These are phyloP conservation scores for Striga hermonthica DNA, from an alignment of 305 asterid genomes.

Conservation along the genomic window DNA sequence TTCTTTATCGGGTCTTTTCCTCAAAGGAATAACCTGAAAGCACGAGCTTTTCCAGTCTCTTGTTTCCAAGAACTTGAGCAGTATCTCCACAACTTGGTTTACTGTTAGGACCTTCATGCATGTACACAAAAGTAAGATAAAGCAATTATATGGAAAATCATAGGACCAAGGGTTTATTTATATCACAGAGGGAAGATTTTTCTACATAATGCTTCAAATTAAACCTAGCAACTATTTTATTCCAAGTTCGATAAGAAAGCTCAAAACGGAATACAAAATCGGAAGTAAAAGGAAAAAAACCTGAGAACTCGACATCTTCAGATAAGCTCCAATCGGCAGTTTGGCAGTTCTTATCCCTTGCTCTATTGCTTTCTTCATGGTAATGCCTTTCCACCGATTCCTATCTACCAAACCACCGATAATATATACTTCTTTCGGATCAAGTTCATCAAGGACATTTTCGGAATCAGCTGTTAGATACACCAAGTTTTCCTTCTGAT, in stretches of 20 bases:
- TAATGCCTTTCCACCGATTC: conserved; percentile 92
- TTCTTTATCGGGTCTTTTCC: conserved; percentile 52
- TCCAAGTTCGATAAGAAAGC: not conserved
- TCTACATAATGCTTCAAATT: not conserved
- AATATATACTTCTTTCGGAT: conserved; percentile 68
- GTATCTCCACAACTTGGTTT: conserved; percentile 85
- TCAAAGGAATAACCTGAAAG: conserved; percentile 78
- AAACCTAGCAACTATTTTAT: not conserved
- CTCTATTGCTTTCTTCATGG: conserved; percentile 78
- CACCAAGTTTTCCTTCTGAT: conserved; percentile 70
- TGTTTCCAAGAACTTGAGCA: conserved; percentile 72
- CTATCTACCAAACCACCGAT: conserved; percentile 97
- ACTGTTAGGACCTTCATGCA: conserved; percentile 71
- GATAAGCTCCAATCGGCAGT: conserved; percentile 78
- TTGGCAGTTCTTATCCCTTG: conserved; percentile 93
- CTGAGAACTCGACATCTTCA: conserved; percentile 97
- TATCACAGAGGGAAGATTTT: not conserved
- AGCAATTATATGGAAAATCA: not conserved
- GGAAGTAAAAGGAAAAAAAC: conserved; percentile 33
- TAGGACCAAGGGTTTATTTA: not conserved
- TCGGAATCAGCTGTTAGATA: conserved; percentile 96
- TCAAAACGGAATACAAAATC: conserved; percentile 9
- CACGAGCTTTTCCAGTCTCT: conserved; percentile 78
- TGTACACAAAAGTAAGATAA: conserved; percentile 20
- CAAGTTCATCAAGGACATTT: conserved; percentile 65